Conservation (phyloP, 345 rosid genomes). For the Kernera saxatilis region DNA sequence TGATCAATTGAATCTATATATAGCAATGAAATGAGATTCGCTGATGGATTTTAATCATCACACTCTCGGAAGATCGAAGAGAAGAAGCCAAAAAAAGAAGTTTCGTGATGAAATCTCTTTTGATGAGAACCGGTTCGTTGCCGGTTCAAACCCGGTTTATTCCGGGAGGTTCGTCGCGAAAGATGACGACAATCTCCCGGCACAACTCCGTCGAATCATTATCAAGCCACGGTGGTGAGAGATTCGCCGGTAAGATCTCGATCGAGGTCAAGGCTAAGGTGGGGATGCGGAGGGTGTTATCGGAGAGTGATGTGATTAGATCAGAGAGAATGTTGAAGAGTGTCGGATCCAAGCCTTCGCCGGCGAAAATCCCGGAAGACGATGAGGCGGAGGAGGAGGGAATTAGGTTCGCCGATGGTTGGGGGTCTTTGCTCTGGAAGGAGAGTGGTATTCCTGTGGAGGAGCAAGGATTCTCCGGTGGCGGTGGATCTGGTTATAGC, state of each 20-base stretch:
- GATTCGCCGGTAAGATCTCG: slow-evolving; percentile 35
- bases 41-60: not conserved
- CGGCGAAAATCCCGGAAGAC: slow-evolving; percentile 50
- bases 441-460: slow-evolving; percentile 38
- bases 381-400: slow-evolving; percentile 16
- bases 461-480: slow-evolving; percentile 34
- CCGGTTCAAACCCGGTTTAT: slow-evolving; percentile 28
- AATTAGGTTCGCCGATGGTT: slow-evolving; percentile 17
- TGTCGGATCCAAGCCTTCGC: slow-evolving; percentile 34
- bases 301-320: slow-evolving; percentile 46
- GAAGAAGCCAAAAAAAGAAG: not conserved
- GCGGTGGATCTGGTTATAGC: slow-evolving; percentile 28
- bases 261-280: slow-evolving; percentile 34
- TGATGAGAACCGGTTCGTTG: slow-evolving; percentile 56
- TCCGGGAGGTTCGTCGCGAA: slow-evolving; percentile 29
- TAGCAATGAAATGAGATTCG: not conserved
- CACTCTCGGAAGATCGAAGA: not conserved
- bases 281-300: slow-evolving; percentile 45
- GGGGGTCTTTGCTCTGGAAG: slow-evolving; percentile 29
- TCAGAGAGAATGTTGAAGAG: slow-evolving; percentile 22
- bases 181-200: slow-evolving; percentile 32
- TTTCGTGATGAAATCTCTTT: slow-evolving; percentile 46
- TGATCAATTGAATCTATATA: slow-evolving; percentile 15
- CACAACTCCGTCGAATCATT: slow-evolving; percentile 39
- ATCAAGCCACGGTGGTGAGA: slow-evolving; percentile 40